Evolutionary conservation across 1,139 yeast genomes (phyloP).

Genomic region (Taphrina flavorubra): DNA sequence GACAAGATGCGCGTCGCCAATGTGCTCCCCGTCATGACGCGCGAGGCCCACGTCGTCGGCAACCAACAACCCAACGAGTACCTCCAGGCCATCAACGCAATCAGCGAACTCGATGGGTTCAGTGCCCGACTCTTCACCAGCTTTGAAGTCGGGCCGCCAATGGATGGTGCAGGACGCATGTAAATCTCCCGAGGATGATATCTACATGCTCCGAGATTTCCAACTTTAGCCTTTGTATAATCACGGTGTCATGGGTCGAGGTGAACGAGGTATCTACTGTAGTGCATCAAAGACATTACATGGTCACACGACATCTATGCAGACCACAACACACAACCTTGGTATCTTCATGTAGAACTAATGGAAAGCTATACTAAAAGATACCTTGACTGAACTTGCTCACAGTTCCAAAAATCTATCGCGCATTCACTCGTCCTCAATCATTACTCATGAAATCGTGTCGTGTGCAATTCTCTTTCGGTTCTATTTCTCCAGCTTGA

Average conservation of each 20-base stretch:
- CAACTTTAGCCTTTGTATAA: too few species aligned
- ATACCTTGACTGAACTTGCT: not conserved
- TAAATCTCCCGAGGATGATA: not conserved
- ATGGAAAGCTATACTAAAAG: not conserved
- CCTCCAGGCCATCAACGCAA: conserved; percentile 27
- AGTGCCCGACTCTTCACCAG: conserved; percentile 40
- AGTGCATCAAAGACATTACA: not conserved
- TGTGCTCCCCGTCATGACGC: conserved; percentile 40
- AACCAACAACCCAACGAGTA: conserved; percentile 20
- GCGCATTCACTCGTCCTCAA: conserved; percentile 5
- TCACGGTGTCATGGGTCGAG: too few species aligned
- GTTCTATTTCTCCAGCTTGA: not conserved
- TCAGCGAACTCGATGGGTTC: conserved; percentile 38
- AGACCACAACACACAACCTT: not conserved
- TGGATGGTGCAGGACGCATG: conserved; percentile 17
- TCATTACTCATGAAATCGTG: conserved; percentile 15
- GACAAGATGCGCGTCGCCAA: conserved; percentile 37
- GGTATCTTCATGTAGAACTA: not conserved
- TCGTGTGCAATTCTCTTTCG: conserved; percentile 1
- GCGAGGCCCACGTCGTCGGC: conserved; percentile 38
- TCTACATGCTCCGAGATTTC: not conserved
- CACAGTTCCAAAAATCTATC: not conserved
- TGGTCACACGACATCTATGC: not conserved
- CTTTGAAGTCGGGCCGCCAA: conserved; percentile 22
- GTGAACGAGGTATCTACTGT: not conserved